A percentile compares a stretch with the other conserved stretches of the same genome.
phyloP scores from a whole-genome alignment of 2,329 filamentous ascomycete genomes.

The Cordyceps cateniannulata region DNA sequence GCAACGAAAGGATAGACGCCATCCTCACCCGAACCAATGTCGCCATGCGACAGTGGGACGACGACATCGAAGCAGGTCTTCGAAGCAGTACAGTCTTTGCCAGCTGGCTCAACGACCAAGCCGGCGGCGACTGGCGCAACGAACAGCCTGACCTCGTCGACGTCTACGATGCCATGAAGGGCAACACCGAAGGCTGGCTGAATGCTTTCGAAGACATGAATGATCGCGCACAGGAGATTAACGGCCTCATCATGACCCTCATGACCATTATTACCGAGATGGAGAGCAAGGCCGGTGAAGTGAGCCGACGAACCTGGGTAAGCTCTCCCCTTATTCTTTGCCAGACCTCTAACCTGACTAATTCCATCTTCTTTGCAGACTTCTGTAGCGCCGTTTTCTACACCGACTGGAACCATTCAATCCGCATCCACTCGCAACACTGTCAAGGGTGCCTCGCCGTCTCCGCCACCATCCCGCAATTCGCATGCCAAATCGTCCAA shows the following conservation, averaged over 20 bases:
- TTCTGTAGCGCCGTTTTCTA: slow-evolving; percentile 6
- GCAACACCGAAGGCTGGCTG: slow-evolving; percentile 87
- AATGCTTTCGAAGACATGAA: slow-evolving; percentile 72
- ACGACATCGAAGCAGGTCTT: slow-evolving; percentile 73
- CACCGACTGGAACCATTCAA: background rate
- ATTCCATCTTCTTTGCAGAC: background rate
- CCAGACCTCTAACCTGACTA: background rate
- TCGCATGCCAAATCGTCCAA: slow-evolving; percentile 4
- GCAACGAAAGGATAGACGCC: slow-evolving; percentile 87
- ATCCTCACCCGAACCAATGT: slow-evolving; percentile 74
- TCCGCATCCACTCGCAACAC: background rate
- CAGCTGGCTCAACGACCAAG: slow-evolving; percentile 64
- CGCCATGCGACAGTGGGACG: slow-evolving; percentile 68
- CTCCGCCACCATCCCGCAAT: slow-evolving; percentile 4
- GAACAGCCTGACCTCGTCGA: slow-evolving; percentile 59
- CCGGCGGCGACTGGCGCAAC: slow-evolving; percentile 52
- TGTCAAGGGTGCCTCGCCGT: slow-evolving; percentile 6
- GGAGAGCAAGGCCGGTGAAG: slow-evolving; percentile 74
- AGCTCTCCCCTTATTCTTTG: slow-evolving; percentile 23
- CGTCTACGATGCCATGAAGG: slow-evolving; percentile 84
- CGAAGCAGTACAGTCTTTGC: slow-evolving; percentile 71
- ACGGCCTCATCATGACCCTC: slow-evolving; percentile 63
- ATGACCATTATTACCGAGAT: slow-evolving; percentile 77
- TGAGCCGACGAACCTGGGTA: slow-evolving; percentile 73
- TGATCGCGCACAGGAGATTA: slow-evolving; percentile 63